phyloP scores from a whole-genome alignment of 108 stramenopile genomes.

The Skeletonema potamos region DNA sequence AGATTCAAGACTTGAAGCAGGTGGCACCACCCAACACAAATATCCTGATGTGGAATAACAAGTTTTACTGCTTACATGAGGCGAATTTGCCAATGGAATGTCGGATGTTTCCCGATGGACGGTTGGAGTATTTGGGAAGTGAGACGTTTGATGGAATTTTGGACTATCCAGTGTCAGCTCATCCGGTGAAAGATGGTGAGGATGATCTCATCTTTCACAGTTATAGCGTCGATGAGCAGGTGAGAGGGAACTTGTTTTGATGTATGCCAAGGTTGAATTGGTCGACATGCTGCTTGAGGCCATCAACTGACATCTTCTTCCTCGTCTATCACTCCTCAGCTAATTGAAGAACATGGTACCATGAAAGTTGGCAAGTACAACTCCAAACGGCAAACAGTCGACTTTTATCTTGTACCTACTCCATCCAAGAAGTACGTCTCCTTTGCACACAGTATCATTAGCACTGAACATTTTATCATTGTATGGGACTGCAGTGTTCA shows the following conservation, averaged over 20 bases:
- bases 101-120: slow-evolving; percentile 43
- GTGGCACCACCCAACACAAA: slow-evolving; percentile 38
- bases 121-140: slow-evolving; percentile 35
- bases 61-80: slow-evolving; percentile 49
- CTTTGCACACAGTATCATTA: slow-evolving; percentile 42
- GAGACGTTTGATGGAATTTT: slow-evolving; percentile 36
- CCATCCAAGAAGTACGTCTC: slow-evolving; percentile 36
- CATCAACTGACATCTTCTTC: background rate
- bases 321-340: background rate
- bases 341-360: slow-evolving; percentile 38
- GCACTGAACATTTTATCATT: slow-evolving; percentile 40
- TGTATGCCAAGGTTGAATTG: background rate
- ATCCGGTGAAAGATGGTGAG: slow-evolving; percentile 30
- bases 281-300: background rate
- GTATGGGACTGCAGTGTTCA: slow-evolving; percentile 52
- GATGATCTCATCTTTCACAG: slow-evolving; percentile 47
- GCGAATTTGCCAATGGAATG: slow-evolving; percentile 41
- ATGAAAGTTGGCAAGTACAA: slow-evolving; percentile 43
- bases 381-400: slow-evolving; percentile 14
- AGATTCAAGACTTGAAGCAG: slow-evolving; percentile 29
- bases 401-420: slow-evolving; percentile 38
- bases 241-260: slow-evolving; percentile 1
- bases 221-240: slow-evolving; percentile 37
- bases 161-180: slow-evolving; percentile 51
- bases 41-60: slow-evolving; percentile 42